These are phyloP conservation scores for Hypholoma fasciculare DNA, from an alignment of 768 basidiomycete species.

Conservation along the genomic window DNA sequence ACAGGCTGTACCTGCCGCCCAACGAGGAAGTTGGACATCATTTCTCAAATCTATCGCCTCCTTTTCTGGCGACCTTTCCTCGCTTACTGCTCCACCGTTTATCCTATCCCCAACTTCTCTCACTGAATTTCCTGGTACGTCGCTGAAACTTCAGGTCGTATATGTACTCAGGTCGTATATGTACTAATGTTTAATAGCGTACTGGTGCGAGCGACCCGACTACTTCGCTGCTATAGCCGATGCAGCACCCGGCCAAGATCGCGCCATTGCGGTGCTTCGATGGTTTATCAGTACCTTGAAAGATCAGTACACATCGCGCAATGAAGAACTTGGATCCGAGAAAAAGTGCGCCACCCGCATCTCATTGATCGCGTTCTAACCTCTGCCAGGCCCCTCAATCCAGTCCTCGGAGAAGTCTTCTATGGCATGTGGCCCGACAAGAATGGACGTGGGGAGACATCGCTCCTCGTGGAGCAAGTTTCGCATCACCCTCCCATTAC, in stretches of 20 bases:
- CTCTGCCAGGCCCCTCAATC: constrained; percentile 80
- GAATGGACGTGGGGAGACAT: constrained; percentile 74
- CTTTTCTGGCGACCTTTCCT: constrained; percentile 86
- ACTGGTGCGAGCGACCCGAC: constrained; percentile 96
- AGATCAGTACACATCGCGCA: constrained; percentile 92
- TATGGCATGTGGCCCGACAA: constrained; percentile 86
- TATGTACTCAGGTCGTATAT: neutral
- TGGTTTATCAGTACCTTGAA: constrained; percentile 98
- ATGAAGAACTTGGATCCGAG: constrained; percentile 95
- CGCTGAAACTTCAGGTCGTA: neutral
- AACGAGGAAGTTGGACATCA: constrained; percentile 85
- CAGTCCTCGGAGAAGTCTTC: constrained; percentile 91
- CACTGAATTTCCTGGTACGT: constrained; percentile 86
- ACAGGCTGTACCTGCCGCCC: constrained; percentile 76
- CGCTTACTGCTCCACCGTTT: constrained; percentile 85
- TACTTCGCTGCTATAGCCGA: constrained; percentile 86
- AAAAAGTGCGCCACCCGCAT: constrained; percentile 71
- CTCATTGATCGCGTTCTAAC: constrained; percentile 5
- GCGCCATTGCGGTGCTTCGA: constrained; percentile 78
- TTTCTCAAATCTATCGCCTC: constrained; percentile 91
- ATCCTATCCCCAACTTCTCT: constrained; percentile 90
- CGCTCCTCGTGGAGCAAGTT: constrained; percentile 90
- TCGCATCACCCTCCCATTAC: constrained; percentile 94
- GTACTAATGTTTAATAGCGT: constrained; percentile 50
- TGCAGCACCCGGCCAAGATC: constrained; percentile 69